Evolutionary conservation across 2,329 filamentous ascomycete genomes (phyloP).

Genomic region (Penicillium frequentans): DNA sequence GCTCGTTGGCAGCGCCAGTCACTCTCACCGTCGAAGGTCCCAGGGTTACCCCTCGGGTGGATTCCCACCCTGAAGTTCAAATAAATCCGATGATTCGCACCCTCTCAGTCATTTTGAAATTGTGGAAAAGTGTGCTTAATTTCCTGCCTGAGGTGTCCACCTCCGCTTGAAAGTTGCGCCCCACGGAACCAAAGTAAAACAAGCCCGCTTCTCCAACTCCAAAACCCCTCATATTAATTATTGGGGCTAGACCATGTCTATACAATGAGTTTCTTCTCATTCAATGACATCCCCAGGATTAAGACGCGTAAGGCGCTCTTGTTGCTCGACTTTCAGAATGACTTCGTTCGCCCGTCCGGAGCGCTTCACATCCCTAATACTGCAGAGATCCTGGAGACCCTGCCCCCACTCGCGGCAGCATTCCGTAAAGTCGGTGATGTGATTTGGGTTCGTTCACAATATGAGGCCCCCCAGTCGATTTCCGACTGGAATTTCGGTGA

Average conservation of each 20-base stretch:
- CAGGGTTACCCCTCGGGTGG: not conserved
- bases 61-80: not conserved
- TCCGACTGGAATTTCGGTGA: slow-evolving; percentile 52
- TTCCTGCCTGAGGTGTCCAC: slow-evolving; percentile 17
- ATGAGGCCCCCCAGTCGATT: slow-evolving; percentile 60
- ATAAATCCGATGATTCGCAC: not conserved
- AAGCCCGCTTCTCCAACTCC: not conserved
- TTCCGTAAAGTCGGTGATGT: slow-evolving; percentile 75
- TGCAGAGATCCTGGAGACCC: slow-evolving; percentile 65
- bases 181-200: not conserved
- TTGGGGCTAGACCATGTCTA: slow-evolving; percentile 24
- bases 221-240: not conserved
- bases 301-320: slow-evolving; percentile 70
- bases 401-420: slow-evolving; percentile 64
- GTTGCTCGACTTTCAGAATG: slow-evolving; percentile 84
- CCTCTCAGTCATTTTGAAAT: not conserved
- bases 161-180: slow-evolving; percentile 1
- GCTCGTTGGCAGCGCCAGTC: not conserved
- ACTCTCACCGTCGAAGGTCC: not conserved
- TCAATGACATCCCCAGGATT: slow-evolving; percentile 47
- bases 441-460: slow-evolving; percentile 82
- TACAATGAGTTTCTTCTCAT: slow-evolving; percentile 34
- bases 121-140: not conserved
- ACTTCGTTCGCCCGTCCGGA: slow-evolving; percentile 72
- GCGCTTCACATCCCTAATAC: slow-evolving; percentile 66